Conservation (phyloP, 306 rosid genomes). For the Quercus dentata region DNA sequence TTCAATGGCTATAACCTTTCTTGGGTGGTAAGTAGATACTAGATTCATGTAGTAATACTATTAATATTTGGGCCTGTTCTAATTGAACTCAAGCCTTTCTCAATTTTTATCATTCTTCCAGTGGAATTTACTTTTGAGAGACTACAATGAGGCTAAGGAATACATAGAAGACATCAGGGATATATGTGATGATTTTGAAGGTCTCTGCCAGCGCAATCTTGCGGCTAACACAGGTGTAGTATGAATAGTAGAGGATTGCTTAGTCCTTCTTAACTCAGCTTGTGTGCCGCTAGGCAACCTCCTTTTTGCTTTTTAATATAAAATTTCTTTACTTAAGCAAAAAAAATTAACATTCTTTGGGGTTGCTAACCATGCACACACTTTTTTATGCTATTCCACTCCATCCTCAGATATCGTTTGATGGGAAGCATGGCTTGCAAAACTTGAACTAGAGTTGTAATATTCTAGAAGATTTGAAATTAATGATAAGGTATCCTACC, state of each 20-base stretch:
- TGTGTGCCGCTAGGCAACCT: neutral
- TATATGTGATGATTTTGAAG: slow-evolving; percentile 85
- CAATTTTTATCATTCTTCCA: slow-evolving; percentile 30
- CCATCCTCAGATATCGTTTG: neutral
- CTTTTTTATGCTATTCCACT: neutral
- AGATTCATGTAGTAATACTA: neutral
- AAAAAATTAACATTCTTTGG: neutral
- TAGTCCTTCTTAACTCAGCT: neutral
- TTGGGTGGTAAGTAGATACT: slow-evolving; percentile 67
- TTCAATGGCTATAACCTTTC: slow-evolving; percentile 77
- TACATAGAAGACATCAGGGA: slow-evolving; percentile 92
- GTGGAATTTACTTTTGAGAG: slow-evolving; percentile 83
- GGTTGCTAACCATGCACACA: neutral
- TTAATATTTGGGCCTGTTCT: neutral
- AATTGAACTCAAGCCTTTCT: slow-evolving; percentile 16
- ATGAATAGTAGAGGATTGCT: neutral
- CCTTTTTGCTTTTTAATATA: too few relatives aligned
- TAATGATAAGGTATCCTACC: neutral
- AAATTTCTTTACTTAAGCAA: too few relatives aligned
- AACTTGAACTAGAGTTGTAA: neutral
- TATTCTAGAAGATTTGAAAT: neutral
- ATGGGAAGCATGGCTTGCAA: neutral
- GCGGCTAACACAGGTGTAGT: slow-evolving; percentile 76
- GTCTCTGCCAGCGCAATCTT: slow-evolving; percentile 95
- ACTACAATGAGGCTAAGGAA: slow-evolving; percentile 86